Evolutionary conservation across 169 alveolate species (phyloP).

Genomic region (Plasmodium relictum): DNA sequence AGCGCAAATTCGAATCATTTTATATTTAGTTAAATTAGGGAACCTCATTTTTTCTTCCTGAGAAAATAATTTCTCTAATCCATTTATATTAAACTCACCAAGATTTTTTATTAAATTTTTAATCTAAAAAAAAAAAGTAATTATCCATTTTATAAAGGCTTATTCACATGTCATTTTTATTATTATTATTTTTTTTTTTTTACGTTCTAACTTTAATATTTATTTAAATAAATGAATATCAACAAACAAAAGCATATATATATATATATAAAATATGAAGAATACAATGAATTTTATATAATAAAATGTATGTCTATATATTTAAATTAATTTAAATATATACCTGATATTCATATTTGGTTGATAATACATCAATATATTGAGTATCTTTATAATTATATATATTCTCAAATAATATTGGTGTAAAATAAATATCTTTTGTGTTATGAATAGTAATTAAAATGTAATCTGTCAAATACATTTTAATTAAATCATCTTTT

Average conservation of each 20-base stretch:
- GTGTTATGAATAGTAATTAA: constrained; percentile 44
- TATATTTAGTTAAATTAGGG: constrained; percentile 45
- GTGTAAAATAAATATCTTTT: constrained; percentile 58
- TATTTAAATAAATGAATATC: neutral
- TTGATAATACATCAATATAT: constrained; percentile 49
- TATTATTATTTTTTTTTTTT: too few relatives aligned
- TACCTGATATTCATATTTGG: constrained; percentile 62
- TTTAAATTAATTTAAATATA: neutral
- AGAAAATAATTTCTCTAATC: constrained; percentile 24
- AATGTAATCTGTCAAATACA: constrained; percentile 65
- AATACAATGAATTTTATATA: neutral
- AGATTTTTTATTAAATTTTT: constrained; percentile 42
- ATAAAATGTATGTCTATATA: neutral
- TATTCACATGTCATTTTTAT: too few relatives aligned
- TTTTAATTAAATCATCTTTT: constrained; percentile 15
- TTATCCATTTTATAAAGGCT: neutral
- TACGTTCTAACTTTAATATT: too few relatives aligned
- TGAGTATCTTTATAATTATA: constrained; percentile 37
- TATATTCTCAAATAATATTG: constrained; percentile 41
- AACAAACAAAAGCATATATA: neutral
- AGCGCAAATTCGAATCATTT: constrained; percentile 36
- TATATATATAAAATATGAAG: neutral
- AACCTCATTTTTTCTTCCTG: constrained; percentile 33
- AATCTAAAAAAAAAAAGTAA: neutral
- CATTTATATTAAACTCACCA: constrained; percentile 43